Base-by-base conservation (phyloP, 768 basidiomycete genomes). In the Trametes meyenii region DNA sequence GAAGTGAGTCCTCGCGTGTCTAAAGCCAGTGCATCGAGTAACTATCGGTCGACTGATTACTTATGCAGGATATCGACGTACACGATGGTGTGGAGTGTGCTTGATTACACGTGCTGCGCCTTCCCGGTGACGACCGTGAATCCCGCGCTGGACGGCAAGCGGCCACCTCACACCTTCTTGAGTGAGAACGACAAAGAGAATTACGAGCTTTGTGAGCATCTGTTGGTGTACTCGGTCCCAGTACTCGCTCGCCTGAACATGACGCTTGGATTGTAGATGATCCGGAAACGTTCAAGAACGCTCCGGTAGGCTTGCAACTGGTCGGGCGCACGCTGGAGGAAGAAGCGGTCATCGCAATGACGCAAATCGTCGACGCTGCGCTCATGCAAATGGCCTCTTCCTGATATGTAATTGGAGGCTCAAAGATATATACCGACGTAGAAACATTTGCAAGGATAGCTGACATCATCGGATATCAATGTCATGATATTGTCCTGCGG, bases 291-390 rank as follows among this genome's bases (percentile, higher is more conserved):
- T 89, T 82, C 70, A 72, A 71, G 57, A 80, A 83, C 58, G 85
- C 84, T 0, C 90, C 90, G 0, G 76, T 92, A 17, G 74, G 77
- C 6, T 70, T 92, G 33, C 90, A 92, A 70, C 69, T 92, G 8
- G 78, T 90, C 10, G 88, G 87, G 2, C 78, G 85, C 45, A 88
- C 86, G 5, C 75, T 85, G 59, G 90, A 92, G 67, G 91, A 92
- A 66, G 90, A 92, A 66, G 90, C 85, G 0, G 82, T 90, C 2
- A 81, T 92, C 53, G 81, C 77, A 0, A 85, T 92, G 82, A 79
- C 83, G 6, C 85, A 89, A 67, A 80, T 92, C 23, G 82, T 89
- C 12, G 85, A 84, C 48, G 70, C 70, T 0, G 86, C 85, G 10
- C 71, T 86, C 60, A 81, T 78, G 63, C 11, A 33, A 46, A 19